Conservation (phyloP, 345 rosid genomes). For the thale cress (Arabidopsis thaliana) region DNA sequence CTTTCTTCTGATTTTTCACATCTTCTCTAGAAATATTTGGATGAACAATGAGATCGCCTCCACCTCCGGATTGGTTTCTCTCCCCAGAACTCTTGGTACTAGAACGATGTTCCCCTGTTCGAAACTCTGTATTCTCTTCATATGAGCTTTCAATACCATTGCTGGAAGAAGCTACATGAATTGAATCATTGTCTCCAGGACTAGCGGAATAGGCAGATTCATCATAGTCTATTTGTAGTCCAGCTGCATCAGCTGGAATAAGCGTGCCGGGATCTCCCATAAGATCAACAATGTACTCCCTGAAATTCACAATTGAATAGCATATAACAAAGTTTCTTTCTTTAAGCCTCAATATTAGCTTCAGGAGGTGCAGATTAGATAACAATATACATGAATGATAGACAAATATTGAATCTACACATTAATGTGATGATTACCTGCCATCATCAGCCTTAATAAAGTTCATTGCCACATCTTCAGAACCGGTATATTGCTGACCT, state of each 20-base stretch:
- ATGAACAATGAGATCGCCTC: conserved; percentile 44
- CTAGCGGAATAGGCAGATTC: conserved; percentile 62
- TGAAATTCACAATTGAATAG: conserved; percentile 39
- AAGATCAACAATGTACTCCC: conserved; percentile 97
- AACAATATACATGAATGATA: conserved; percentile 1
- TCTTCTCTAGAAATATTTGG: conserved; percentile 38
- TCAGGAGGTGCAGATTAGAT: neutral
- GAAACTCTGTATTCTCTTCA: conserved; percentile 62
- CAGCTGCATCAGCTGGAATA: conserved; percentile 87
- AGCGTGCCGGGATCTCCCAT: conserved; percentile 98
- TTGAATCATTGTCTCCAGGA: conserved; percentile 61
- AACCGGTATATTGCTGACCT: conserved; percentile 89
- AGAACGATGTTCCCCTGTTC: conserved; percentile 54
- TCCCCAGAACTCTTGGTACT: conserved; percentile 42
- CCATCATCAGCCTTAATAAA: conserved; percentile 88
- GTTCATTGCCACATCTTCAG: conserved; percentile 88
- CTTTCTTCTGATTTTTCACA: neutral
- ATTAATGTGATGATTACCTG: conserved; percentile 60
- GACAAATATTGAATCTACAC: conserved; percentile 4
- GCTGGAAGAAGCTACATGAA: conserved; percentile 66
- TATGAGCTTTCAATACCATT: conserved; percentile 63
- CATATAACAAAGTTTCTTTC: conserved; percentile 15
- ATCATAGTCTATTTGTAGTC: conserved; percentile 64
- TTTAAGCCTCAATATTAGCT: conserved; percentile 1
- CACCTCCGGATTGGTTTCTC: conserved; percentile 50